A percentile compares a stretch with the other conserved stretches of the same genome.
phyloP scores from a whole-genome alignment of 257 asterid genomes.

The Phtheirospermum japonicum region DNA sequence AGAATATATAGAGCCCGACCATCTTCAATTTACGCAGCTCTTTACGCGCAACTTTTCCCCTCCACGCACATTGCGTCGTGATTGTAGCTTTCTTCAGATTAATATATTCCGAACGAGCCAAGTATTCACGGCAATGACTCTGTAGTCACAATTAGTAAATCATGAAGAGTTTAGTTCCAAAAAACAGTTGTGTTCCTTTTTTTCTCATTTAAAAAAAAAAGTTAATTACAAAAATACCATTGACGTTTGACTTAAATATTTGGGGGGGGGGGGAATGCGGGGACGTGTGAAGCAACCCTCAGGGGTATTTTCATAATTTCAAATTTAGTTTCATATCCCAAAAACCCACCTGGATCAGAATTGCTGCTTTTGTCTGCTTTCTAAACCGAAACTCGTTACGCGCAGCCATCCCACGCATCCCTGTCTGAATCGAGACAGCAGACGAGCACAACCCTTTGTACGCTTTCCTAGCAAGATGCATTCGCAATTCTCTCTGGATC shows the following conservation, averaged over 20 bases:
- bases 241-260: no score
- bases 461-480: constrained; percentile 71
- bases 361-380: constrained; percentile 66
- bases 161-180: constrained; percentile 17
- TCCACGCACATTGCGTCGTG: constrained; percentile 79
- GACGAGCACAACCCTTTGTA: constrained; percentile 55
- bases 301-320: not conserved
- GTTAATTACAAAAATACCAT: no score
- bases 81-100: constrained; percentile 62
- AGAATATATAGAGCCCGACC: constrained; percentile 36
- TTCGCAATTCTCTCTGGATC: constrained; percentile 65
- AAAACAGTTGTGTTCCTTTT: no score
- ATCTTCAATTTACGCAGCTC: constrained; percentile 71
- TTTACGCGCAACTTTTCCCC: constrained; percentile 68
- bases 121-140: constrained; percentile 71
- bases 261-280: no score
- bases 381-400: constrained; percentile 70
- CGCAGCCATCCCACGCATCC: constrained; percentile 85
- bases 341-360: constrained; percentile 59
- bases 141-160: constrained; percentile 32
- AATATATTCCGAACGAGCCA: constrained; percentile 49
- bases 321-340: not conserved
- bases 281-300: not conserved
- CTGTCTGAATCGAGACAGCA: constrained; percentile 68
- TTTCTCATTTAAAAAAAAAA: no score